Percentiles rank a stretch among this genome's conserved stretches.
These are phyloP conservation scores for Teratosphaeria viscida DNA, from an alignment of 2,329 filamentous ascomycete species.

Conservation along the genomic window DNA sequence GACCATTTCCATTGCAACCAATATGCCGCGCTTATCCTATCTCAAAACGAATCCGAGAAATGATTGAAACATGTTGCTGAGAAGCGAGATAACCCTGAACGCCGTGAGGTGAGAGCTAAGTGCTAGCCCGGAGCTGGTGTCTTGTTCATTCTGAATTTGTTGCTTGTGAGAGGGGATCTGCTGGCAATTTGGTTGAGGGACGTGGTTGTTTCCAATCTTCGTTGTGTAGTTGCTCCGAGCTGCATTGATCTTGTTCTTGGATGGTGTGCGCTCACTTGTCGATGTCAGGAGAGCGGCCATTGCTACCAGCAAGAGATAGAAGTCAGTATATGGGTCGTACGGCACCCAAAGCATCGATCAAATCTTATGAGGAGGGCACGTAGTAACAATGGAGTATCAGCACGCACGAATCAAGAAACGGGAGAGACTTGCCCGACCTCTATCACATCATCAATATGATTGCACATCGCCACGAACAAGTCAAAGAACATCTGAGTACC, in stretches of 20 bases:
- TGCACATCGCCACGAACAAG: constrained; percentile 95
- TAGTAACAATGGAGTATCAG: not conserved
- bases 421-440: constrained; percentile 60
- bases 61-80: constrained; percentile 4
- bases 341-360: constrained; percentile 1
- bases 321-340: constrained; percentile 7
- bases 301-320: constrained; percentile 8
- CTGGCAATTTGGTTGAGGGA: constrained; percentile 13
- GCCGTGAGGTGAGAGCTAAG: constrained; percentile 15
- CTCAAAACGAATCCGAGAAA: not conserved
- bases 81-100: constrained; percentile 10
- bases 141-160: constrained; percentile 10
- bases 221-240: constrained; percentile 13
- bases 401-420: constrained; percentile 8
- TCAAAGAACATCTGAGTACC: constrained; percentile 87
- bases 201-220: constrained; percentile 10
- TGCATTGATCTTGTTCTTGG: constrained; percentile 10
- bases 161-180: constrained; percentile 1
- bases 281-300: constrained; percentile 15
- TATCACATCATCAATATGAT: constrained; percentile 92
- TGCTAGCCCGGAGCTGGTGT: constrained; percentile 13
- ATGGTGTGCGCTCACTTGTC: constrained; percentile 12
- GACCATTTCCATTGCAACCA: not conserved
- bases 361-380: not conserved
- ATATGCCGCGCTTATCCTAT: constrained; percentile 2